phyloP scores from a whole-genome alignment of 108 stramenopile genomes.

The Conticribra guillardii region DNA sequence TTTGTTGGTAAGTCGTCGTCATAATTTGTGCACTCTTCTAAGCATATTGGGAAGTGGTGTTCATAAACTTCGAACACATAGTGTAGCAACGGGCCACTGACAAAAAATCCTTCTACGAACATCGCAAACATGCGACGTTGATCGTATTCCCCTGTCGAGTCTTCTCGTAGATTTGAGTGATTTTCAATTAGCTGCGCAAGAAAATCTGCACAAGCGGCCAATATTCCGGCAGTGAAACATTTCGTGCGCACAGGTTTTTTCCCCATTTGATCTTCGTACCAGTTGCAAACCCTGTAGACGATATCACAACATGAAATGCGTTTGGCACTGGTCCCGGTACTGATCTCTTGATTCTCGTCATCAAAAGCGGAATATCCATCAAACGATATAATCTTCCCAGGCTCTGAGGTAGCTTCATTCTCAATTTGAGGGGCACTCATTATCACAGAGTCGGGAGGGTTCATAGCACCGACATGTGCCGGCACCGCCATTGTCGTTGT shows the following conservation, averaged over 20 bases:
- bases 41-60: constrained; percentile 18
- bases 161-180: constrained; percentile 1
- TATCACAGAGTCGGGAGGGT: background rate
- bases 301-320: constrained; percentile 1
- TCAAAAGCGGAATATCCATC: background rate
- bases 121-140: constrained; percentile 15
- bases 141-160: background rate
- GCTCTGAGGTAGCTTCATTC: background rate
- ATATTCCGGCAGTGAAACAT: constrained; percentile 17
- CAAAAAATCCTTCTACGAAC: constrained; percentile 25
- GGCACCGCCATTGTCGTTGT: background rate
- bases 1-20: background rate
- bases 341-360: background rate
- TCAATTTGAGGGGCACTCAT: background rate
- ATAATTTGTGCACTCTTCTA: constrained; percentile 7
- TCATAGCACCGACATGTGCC: background rate
- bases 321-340: background rate
- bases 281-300: background rate
- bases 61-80: constrained; percentile 28
- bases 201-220: constrained; percentile 15
- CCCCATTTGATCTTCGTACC: constrained; percentile 8
- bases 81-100: constrained; percentile 27
- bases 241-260: constrained; percentile 18
- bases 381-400: background rate
- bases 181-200: constrained; percentile 19